These are phyloP conservation scores for Cystofilobasidium ferigula DNA, from an alignment of 768 basidiomycete genomes.

Conservation along the genomic window DNA sequence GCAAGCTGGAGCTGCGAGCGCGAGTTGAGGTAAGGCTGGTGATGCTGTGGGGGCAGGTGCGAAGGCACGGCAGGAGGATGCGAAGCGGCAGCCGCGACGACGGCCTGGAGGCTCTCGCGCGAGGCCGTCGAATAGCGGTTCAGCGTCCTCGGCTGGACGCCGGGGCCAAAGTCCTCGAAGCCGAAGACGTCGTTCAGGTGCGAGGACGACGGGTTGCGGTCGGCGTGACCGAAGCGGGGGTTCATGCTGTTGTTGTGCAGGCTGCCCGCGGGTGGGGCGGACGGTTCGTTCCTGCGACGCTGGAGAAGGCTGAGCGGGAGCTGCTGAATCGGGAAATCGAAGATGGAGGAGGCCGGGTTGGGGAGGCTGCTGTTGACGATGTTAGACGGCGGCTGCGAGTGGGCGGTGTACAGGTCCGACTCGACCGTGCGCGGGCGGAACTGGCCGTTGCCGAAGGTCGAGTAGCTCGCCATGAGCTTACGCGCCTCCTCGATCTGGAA, in stretches of 20 bases:
- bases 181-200: slow-evolving; percentile 32
- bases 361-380: slow-evolving; percentile 5
- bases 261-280: background rate
- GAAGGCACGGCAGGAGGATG: background rate
- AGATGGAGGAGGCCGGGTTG: slow-evolving; percentile 7
- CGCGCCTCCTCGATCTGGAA: slow-evolving; percentile 15
- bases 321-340: slow-evolving; percentile 21
- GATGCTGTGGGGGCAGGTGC: background rate
- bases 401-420: slow-evolving; percentile 16
- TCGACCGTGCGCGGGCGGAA: slow-evolving; percentile 18
- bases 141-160: slow-evolving; percentile 13
- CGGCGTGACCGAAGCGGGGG: background rate
- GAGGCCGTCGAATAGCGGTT: background rate
- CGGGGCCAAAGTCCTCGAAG: slow-evolving; percentile 38
- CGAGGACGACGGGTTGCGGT: slow-evolving; percentile 11
- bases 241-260: background rate
- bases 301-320: slow-evolving; percentile 12
- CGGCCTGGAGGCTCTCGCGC: slow-evolving; percentile 6
- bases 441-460: slow-evolving; percentile 1
- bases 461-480: background rate
- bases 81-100: background rate
- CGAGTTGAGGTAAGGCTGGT: background rate
- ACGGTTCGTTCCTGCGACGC: slow-evolving; percentile 17
- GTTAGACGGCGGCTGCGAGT: slow-evolving; percentile 4
- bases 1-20: background rate